These are phyloP conservation scores for Neocatenulostroma microsporum DNA, from an alignment of 2,329 filamentous ascomycete species.

Conservation along the genomic window DNA sequence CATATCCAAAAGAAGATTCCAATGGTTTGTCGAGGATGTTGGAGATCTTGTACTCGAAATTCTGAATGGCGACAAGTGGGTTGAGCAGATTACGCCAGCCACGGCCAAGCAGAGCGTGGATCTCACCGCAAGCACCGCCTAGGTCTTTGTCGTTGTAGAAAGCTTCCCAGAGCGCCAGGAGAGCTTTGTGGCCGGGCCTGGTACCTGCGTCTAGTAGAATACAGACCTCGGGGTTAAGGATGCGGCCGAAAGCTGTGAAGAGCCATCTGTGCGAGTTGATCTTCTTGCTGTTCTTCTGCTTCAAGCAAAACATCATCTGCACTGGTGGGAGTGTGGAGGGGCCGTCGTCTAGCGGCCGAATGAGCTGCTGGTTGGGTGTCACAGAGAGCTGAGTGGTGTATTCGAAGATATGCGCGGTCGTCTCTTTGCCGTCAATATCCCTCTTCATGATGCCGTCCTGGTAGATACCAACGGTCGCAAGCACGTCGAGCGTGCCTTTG, in stretches of 20 bases:
- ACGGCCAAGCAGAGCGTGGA: constrained; percentile 93
- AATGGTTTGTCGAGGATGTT: constrained; percentile 98
- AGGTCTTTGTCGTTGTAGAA: constrained; percentile 99
- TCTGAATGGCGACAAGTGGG: constrained; percentile 92
- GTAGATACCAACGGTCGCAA: constrained; percentile 92
- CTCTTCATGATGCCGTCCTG: constrained; percentile 99
- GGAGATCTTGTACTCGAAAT: constrained; percentile 99
- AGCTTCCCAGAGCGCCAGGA: constrained; percentile 90
- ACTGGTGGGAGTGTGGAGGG: constrained; percentile 83
- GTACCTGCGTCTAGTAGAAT: constrained; percentile 96
- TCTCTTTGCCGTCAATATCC: constrained; percentile 95
- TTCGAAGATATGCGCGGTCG: constrained; percentile 94
- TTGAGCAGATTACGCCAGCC: constrained; percentile 89
- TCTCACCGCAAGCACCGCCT: constrained; percentile 96
- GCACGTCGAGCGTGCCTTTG: constrained; percentile 85
- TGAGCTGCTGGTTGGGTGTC: constrained; percentile 94
- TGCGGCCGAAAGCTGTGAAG: constrained; percentile 95
- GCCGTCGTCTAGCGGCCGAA: constrained; percentile 79
- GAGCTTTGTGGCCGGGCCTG: constrained; percentile 84
- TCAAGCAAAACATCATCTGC: constrained; percentile 99
- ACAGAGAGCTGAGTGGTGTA: constrained; percentile 97
- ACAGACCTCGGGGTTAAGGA: constrained; percentile 92
- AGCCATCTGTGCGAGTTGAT: constrained; percentile 99
- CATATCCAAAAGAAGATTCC: constrained; percentile 95
- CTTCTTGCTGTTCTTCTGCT: constrained; percentile 99